Percentiles rank a stretch among this genome's conserved stretches.
Conservation (phyloP, 306 rosid species). For the Astragalus membranaceus region DNA sequence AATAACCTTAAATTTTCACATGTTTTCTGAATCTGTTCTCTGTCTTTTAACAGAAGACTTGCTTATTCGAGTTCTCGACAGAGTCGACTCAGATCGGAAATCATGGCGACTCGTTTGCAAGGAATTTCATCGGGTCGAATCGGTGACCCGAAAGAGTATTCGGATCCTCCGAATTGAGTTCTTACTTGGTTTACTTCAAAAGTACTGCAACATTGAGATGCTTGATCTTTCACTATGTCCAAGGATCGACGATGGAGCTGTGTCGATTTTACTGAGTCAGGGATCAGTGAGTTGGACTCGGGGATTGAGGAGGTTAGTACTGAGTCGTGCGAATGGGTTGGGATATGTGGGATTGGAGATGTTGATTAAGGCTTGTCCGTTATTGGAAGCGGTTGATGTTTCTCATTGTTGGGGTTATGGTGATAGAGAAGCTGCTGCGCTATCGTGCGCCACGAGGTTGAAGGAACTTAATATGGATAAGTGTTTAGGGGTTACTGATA, state of each 20-base stretch:
- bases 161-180: slow-evolving; percentile 54
- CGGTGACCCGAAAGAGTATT: slow-evolving; percentile 19
- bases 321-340: slow-evolving; percentile 53
- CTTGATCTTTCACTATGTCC: slow-evolving; percentile 55
- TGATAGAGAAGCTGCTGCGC: slow-evolving; percentile 54
- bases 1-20: not conserved
- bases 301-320: slow-evolving; percentile 30
- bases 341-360: slow-evolving; percentile 39
- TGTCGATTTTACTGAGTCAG: slow-evolving; percentile 27
- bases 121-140: slow-evolving; percentile 46
- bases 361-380: slow-evolving; percentile 36
- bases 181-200: slow-evolving; percentile 21
- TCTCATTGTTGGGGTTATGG: slow-evolving; percentile 48
- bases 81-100: slow-evolving; percentile 33
- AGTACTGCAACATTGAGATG: slow-evolving; percentile 28
- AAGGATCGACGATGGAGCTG: slow-evolving; percentile 36
- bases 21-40: slow-evolving; percentile 26
- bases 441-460: slow-evolving; percentile 37
- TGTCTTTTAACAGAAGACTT: slow-evolving; percentile 44
- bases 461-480: slow-evolving; percentile 54
- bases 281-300: slow-evolving; percentile 38
- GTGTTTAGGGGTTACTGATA: slow-evolving; percentile 51
- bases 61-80: slow-evolving; percentile 23
- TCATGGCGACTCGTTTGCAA: slow-evolving; percentile 51
- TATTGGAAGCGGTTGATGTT: slow-evolving; percentile 42